phyloP scores from a whole-genome alignment of 768 basidiomycete species.

The Lepiota subincarnata region DNA sequence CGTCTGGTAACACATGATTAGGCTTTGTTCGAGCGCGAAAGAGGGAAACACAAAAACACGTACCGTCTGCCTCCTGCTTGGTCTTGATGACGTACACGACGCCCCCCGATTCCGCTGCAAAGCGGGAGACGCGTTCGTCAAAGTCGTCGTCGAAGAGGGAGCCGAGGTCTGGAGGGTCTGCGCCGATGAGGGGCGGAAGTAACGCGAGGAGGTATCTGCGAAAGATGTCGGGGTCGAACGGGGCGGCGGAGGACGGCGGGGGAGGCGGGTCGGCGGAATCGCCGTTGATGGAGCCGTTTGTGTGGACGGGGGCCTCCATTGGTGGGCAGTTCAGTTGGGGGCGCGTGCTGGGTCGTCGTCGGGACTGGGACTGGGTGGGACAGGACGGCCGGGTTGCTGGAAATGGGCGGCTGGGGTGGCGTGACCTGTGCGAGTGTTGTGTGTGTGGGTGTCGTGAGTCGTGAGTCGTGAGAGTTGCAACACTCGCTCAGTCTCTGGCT shows the following conservation, averaged over 20 bases:
- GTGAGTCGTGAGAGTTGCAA: no score
- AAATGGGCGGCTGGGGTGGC: background rate
- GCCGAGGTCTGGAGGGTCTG: constrained; percentile 58
- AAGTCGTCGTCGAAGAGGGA: constrained; percentile 70
- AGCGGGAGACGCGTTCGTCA: constrained; percentile 69
- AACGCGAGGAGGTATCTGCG: constrained; percentile 66
- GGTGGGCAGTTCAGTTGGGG: background rate
- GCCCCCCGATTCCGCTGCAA: constrained; percentile 70
- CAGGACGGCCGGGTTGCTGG: background rate
- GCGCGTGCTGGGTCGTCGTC: background rate
- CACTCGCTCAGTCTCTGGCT: no score
- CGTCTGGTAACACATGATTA: no score
- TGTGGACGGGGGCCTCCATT: constrained; percentile 20
- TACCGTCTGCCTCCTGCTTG: constrained; percentile 73
- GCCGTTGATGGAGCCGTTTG: constrained; percentile 24
- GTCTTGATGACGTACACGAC: constrained; percentile 82
- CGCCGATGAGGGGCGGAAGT: constrained; percentile 81
- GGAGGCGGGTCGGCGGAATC: constrained; percentile 21
- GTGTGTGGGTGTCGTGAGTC: background rate
- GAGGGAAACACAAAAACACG: constrained; percentile 20
- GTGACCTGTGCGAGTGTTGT: background rate
- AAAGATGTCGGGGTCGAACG: constrained; percentile 70
- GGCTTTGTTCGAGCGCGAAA: constrained; percentile 10
- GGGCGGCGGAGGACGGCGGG: background rate
- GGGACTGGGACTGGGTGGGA: background rate